Evolutionary conservation across 1,139 yeast species (phyloP).

Genomic region (Schwanniomyces etchellsii): DNA sequence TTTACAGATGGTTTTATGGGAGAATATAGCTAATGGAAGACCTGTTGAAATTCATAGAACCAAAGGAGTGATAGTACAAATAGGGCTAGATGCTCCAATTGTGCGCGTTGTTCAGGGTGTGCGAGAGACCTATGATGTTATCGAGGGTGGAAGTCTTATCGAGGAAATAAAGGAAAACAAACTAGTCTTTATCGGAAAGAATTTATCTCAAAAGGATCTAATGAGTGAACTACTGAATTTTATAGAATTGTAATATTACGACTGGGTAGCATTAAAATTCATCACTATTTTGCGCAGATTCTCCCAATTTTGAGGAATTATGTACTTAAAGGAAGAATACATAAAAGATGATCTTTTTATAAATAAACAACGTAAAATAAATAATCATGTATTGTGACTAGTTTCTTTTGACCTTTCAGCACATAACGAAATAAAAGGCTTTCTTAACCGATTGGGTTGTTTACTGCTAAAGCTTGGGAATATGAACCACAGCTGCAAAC

Average conservation of each 20-base stretch:
- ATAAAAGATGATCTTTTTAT: too few relatives aligned
- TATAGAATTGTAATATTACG: conserved; percentile 6
- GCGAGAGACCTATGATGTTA: conserved; percentile 81
- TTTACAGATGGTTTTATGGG: conserved; percentile 70
- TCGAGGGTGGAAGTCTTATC: conserved; percentile 42
- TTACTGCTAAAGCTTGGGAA: too few relatives aligned
- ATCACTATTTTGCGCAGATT: too few relatives aligned
- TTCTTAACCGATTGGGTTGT: too few relatives aligned
- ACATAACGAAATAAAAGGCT: too few relatives aligned
- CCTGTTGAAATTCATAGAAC: conserved; percentile 69
- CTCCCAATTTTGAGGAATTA: too few relatives aligned
- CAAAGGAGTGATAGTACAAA: conserved; percentile 62
- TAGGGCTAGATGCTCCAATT: conserved; percentile 11
- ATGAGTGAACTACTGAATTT: conserved; percentile 17
- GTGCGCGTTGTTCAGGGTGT: conserved; percentile 90
- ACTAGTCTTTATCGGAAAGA: conserved; percentile 80
- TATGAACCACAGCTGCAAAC: too few relatives aligned
- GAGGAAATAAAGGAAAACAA: conserved; percentile 41
- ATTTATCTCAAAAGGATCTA: conserved; percentile 32
- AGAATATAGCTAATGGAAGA: conserved; percentile 35
- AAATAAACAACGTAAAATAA: too few relatives aligned
- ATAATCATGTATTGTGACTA: too few relatives aligned
- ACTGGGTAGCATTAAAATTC: too few relatives aligned
- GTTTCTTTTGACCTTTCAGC: too few relatives aligned
- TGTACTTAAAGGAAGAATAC: too few relatives aligned